Evolutionary conservation across 129 eudicot species (phyloP).

Genomic region (Lonicera japonica): DNA sequence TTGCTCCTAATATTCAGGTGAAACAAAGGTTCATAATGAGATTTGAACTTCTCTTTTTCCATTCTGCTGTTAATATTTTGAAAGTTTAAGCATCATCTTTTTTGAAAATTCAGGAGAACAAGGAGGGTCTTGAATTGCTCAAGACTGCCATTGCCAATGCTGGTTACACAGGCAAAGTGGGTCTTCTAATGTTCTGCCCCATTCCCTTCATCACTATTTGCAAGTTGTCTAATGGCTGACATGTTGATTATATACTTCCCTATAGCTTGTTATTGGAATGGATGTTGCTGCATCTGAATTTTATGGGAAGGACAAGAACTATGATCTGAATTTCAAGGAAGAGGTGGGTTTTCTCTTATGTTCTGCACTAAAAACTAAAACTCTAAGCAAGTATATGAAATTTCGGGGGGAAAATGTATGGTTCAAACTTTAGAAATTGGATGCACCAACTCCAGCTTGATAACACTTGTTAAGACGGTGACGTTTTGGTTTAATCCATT

Average conservation of each 20-base stretch:
- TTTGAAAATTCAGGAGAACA: constrained; percentile 65
- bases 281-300: constrained; percentile 99
- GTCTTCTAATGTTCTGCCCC: constrained; percentile 6
- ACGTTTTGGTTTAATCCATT: too few relatives aligned
- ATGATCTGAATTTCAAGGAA: constrained; percentile 96
- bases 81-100: neutral
- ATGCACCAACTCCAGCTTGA: too few relatives aligned
- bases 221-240: neutral
- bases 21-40: neutral
- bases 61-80: neutral
- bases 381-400: too few relatives aligned
- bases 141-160: constrained; percentile 94
- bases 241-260: neutral
- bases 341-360: constrained; percentile 38
- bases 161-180: constrained; percentile 85
- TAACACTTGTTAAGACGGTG: too few relatives aligned
- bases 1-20: constrained; percentile 98
- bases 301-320: constrained; percentile 72
- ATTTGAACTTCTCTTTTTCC: neutral
- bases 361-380: too few relatives aligned
- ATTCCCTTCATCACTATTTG: neutral
- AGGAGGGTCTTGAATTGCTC: constrained; percentile 94
- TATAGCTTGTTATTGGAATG: constrained; percentile 94
- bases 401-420: too few relatives aligned
- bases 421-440: too few relatives aligned